phyloP scores from a whole-genome alignment of 2,329 filamentous ascomycete species.

The Neoarthrinium moseri region DNA sequence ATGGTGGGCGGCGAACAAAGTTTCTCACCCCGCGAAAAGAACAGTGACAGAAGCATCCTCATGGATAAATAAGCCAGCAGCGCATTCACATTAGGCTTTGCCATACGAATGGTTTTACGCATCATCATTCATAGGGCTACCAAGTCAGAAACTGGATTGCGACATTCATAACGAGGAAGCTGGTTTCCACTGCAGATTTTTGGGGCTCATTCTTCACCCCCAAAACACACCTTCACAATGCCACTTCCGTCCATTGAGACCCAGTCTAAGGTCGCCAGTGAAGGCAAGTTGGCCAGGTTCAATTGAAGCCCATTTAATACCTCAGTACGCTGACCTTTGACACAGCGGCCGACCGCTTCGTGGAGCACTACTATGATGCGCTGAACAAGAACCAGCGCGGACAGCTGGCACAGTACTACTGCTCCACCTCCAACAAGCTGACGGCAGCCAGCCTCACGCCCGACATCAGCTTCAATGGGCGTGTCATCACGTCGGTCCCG shows the following conservation, averaged over 20 bases:
- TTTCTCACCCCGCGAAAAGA: no score
- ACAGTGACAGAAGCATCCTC: no score
- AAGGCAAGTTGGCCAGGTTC: conserved; percentile 23
- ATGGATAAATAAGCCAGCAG: no score
- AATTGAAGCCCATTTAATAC: neutral
- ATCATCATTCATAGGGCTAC: no score
- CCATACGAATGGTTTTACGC: no score
- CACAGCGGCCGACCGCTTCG: conserved; percentile 68
- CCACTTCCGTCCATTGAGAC: conserved; percentile 21
- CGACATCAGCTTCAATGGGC: conserved; percentile 80
- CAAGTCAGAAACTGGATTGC: no score
- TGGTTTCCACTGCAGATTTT: no score
- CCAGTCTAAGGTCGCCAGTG: conserved; percentile 31
- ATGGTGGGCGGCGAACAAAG: no score
- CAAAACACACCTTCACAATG: no score
- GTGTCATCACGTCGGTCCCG: conserved; percentile 57
- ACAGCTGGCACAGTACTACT: conserved; percentile 70
- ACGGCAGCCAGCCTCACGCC: conserved; percentile 50
- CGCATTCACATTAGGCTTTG: no score
- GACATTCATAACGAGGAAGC: no score
- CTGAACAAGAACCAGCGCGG: conserved; percentile 56
- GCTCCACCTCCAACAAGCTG: conserved; percentile 54
- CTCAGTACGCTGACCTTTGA: neutral
- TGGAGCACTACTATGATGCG: conserved; percentile 73
- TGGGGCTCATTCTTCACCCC: no score